Evolutionary conservation across 1,139 yeast species (phyloP).

Genomic region (Entelexis paramagnoliae): DNA sequence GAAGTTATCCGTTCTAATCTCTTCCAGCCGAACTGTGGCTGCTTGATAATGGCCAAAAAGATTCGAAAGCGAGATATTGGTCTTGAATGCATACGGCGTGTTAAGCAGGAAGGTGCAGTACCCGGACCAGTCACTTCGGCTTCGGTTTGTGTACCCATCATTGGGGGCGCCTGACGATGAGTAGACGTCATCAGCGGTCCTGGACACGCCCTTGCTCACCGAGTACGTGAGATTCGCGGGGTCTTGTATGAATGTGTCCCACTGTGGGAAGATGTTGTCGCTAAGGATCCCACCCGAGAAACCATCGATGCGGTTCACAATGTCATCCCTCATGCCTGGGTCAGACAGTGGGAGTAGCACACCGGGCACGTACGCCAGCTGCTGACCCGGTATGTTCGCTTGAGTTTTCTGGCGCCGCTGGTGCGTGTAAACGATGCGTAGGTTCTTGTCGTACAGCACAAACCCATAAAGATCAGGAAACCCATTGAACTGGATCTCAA

Average conservation of each 20-base stretch:
- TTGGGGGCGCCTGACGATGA: not conserved
- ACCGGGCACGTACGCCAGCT: slow-evolving; percentile 4
- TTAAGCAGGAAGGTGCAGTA: slow-evolving; percentile 11
- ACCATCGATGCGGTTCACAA: not conserved
- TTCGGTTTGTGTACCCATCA: not conserved
- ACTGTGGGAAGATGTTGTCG: not conserved
- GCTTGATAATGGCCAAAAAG: not conserved
- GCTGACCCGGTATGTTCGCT: slow-evolving; percentile 6
- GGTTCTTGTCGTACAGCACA: slow-evolving; percentile 12
- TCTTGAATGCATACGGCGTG: not conserved
- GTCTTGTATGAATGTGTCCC: not conserved
- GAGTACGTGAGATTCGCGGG: slow-evolving; percentile 7
- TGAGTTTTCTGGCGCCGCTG: not conserved
- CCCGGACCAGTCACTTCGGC: slow-evolving; percentile 1
- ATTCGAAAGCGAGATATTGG: not conserved
- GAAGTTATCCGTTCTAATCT: not conserved
- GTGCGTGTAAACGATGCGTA: slow-evolving; percentile 10
- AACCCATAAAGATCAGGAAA: slow-evolving; percentile 10
- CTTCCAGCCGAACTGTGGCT: not conserved
- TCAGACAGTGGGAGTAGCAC: slow-evolving; percentile 12
- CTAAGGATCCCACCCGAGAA: slow-evolving; percentile 9
- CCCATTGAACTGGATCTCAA: slow-evolving; percentile 8
- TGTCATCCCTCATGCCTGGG: not conserved
- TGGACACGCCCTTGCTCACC: slow-evolving; percentile 1
- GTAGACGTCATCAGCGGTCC: not conserved